These are phyloP conservation scores for Mycena maculata DNA, from an alignment of 768 basidiomycete species.

Conservation along the genomic window DNA sequence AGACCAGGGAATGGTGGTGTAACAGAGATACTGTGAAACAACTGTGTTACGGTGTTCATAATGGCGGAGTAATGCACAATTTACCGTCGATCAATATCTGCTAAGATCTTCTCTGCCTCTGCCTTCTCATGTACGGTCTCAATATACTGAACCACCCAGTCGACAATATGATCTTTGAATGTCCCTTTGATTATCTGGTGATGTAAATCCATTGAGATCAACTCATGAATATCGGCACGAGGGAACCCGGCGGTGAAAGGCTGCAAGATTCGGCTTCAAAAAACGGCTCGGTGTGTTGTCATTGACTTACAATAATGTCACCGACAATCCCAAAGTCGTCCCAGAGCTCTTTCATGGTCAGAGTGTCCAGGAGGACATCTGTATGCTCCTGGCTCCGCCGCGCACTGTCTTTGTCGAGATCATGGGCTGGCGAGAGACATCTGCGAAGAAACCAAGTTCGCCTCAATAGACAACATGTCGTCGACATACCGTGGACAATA, in stretches of 20 bases:
- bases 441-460: neutral
- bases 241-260: constrained; percentile 32
- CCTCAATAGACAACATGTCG: neutral
- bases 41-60: neutral
- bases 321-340: constrained; percentile 35
- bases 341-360: constrained; percentile 35
- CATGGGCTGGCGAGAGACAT: neutral
- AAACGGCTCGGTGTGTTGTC: neutral
- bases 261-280: constrained; percentile 7
- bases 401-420: neutral
- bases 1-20: neutral
- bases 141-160: constrained; percentile 20
- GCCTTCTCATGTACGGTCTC: constrained; percentile 6
- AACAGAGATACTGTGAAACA: neutral
- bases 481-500: constrained; percentile 35
- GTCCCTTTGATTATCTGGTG: too few relatives aligned
- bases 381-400: constrained; percentile 30
- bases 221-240: constrained; percentile 30
- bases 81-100: constrained; percentile 25
- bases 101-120: constrained; percentile 7
- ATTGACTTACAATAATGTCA: constrained; percentile 37
- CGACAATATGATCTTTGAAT: constrained; percentile 30
- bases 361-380: constrained; percentile 22
- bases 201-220: neutral
- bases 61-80: neutral